Evolutionary conservation across 2,329 filamentous ascomycete species (phyloP).

Genomic region (Fusarium buharicum): DNA sequence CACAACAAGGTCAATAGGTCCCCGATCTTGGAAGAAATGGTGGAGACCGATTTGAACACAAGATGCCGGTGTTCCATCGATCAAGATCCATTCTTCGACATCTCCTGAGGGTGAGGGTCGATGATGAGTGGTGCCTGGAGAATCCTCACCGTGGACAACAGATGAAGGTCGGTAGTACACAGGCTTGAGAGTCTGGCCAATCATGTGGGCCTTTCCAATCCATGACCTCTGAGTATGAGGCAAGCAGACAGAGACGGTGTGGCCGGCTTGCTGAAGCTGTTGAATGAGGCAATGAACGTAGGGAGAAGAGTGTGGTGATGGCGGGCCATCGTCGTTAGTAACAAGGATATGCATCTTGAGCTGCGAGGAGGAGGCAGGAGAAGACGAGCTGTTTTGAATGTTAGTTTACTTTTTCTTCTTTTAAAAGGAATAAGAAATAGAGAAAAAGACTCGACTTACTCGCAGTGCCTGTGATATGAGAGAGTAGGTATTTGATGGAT

Average conservation of each 20-base stretch:
- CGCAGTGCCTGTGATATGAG: slow-evolving; percentile 13
- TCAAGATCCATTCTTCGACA: slow-evolving; percentile 81
- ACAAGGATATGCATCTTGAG: slow-evolving; percentile 70
- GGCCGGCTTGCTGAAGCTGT: slow-evolving; percentile 77
- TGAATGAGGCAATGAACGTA: slow-evolving; percentile 81
- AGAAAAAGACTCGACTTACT: slow-evolving; percentile 7
- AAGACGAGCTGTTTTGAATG: slow-evolving; percentile 1
- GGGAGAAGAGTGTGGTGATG: slow-evolving; percentile 79
- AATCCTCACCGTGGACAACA: slow-evolving; percentile 53
- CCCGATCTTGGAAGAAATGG: slow-evolving; percentile 79
- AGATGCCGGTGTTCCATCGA: slow-evolving; percentile 83
- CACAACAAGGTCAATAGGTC: slow-evolving; percentile 79
- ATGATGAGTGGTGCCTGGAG: slow-evolving; percentile 73
- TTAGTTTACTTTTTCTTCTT: background rate
- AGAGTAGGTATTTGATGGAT: slow-evolving; percentile 29
- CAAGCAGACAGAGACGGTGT: slow-evolving; percentile 90
- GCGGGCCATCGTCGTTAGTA: slow-evolving; percentile 84
- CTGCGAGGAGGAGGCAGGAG: background rate
- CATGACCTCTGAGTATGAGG: slow-evolving; percentile 93
- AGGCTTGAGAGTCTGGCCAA: slow-evolving; percentile 86
- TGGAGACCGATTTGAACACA: slow-evolving; percentile 85
- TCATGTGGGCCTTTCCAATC: slow-evolving; percentile 98
- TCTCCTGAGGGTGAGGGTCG: slow-evolving; percentile 63
- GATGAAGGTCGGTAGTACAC: slow-evolving; percentile 78
- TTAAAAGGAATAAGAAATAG: background rate